Evolutionary conservation across 768 basidiomycete genomes (phyloP), one percentile per base, ranked within the genome.

Genomic region (Boletus rubroflammeus): DNA sequence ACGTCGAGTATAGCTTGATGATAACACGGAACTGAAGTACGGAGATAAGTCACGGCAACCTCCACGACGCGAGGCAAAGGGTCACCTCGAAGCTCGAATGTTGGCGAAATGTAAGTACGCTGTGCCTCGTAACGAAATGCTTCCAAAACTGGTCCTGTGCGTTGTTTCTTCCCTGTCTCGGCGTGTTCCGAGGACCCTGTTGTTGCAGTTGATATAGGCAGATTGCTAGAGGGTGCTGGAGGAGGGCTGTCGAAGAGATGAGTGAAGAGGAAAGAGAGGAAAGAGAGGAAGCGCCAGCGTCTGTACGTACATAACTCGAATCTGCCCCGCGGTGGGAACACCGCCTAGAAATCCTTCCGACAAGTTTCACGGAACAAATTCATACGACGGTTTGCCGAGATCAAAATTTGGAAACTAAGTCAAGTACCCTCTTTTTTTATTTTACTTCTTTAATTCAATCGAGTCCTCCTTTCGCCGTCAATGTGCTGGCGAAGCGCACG

Each of bases 21-120:
- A 49, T 36, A 42, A 14, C 35, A 26, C 64, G 63, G 64, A 65
- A 58, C 43, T 64, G 51, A 56, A 62, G 36, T 29, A 23, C 21
- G 64, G 63, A 64, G 65, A 65, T 64, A 58, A 58, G 46, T 52
- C 35, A 53, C 42, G 43, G 56, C 34, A 62, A 29, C 36, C 39
- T 50, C 40, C 45, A 63, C 45, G 40, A 65, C 17, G 60, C 47
- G 28, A 29, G 54, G 35, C 35, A 36, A 31, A 32, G n/a, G 23
- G 19, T 19, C 14, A 41, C 47, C 44, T 28, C 23, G 25, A 50
- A 35, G 23, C 17, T 35, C 10, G 47, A 36, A 10, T 28, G 51
- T 45, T 50, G 38, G 39, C 44, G 34, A 38, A 40, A 26, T 31
- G 29, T n/a, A 48, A 19, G 36, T 38, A n/a, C 55, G 59, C 50